Conservation (phyloP, 345 rosid species). For the Eucalyptus polyanthemos region DNA sequence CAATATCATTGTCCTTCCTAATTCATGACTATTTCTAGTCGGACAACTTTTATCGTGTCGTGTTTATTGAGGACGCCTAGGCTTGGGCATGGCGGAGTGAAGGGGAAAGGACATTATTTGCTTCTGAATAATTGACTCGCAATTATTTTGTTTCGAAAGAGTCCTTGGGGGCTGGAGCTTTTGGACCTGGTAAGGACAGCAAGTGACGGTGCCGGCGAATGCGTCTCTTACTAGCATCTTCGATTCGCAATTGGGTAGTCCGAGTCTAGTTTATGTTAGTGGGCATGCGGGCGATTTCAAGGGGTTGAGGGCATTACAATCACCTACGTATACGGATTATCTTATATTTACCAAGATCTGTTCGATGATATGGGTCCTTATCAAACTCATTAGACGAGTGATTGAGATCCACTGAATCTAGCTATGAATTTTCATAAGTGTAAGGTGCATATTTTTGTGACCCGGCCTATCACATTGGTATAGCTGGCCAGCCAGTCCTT, state of each 20-base stretch:
- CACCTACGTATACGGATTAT: not conserved
- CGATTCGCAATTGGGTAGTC: not conserved
- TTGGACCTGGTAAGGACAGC: not conserved
- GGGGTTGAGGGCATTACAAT: not conserved
- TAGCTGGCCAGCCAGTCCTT: not conserved
- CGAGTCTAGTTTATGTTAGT: not conserved
- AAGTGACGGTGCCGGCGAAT: accelerated
- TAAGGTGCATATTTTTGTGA: not conserved
- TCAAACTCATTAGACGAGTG: not conserved
- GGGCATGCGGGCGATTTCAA: not conserved
- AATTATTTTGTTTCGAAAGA: not conserved
- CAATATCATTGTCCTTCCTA: not conserved
- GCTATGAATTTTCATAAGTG: not conserved
- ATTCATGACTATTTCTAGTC: not conserved
- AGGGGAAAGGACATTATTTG: not conserved
- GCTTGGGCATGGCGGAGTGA: not conserved
- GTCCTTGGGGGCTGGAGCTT: not conserved
- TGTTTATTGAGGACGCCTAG: not conserved
- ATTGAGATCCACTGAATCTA: not conserved
- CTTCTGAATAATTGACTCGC: not conserved
- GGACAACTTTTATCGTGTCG: not conserved
- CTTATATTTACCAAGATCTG: not conserved
- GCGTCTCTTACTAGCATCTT: not conserved
- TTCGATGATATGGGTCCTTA: not conserved
- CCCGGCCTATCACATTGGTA: not conserved